Conservation (phyloP, 176 grass and related monocot species). For the Musa itinerans region DNA sequence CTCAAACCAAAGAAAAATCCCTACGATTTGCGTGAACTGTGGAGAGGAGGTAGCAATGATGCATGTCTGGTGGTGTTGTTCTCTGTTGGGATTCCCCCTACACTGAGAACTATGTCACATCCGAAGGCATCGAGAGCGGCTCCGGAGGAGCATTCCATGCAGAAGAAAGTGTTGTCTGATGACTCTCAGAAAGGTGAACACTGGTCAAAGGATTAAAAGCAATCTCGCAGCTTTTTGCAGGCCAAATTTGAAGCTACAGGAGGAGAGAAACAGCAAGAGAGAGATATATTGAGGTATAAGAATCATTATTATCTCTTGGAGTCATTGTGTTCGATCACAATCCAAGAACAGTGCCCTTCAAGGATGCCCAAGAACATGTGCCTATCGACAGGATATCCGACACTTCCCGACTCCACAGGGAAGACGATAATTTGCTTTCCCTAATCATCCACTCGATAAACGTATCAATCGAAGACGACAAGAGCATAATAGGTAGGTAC, state of each 20-base stretch:
- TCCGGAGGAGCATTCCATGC: not conserved
- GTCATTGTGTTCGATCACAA: not conserved
- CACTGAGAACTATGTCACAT: not conserved
- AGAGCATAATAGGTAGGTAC: slow-evolving; percentile 18
- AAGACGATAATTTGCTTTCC: not conserved
- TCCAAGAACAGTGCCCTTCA: not conserved
- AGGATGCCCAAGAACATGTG: not conserved
- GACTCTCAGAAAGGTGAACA: not conserved
- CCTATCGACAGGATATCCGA: not conserved
- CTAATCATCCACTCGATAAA: no score
- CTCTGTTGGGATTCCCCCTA: no score
- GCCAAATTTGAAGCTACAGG: not conserved
- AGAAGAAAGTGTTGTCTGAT: not conserved
- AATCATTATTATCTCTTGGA: not conserved
- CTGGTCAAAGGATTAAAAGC: no score
- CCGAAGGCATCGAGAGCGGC: not conserved
- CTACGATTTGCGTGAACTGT: no score
- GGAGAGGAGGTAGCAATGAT: no score
- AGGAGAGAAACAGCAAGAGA: not conserved
- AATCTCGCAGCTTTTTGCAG: no score
- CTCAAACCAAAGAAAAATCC: no score
- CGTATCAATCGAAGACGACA: not conserved
- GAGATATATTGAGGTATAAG: not conserved
- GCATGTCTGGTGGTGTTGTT: no score
- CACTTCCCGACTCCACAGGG: not conserved